These are phyloP conservation scores for Trametopsis cervina DNA, from an alignment of 768 basidiomycete genomes.

Conservation along the genomic window DNA sequence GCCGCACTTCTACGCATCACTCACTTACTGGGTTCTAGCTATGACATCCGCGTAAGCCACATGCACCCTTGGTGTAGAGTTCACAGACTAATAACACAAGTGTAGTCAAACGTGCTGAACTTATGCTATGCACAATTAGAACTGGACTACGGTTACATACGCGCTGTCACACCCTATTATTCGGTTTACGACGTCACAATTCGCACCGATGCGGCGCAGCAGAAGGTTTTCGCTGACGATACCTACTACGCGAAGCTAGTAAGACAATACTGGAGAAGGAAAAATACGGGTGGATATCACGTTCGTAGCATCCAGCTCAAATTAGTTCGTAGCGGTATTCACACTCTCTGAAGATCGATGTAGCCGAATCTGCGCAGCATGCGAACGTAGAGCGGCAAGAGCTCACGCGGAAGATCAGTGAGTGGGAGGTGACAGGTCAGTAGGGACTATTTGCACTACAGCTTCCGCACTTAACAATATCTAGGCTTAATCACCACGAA, in stretches of 20 bases:
- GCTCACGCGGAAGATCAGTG: conserved; percentile 29
- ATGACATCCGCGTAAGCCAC: conserved; percentile 31
- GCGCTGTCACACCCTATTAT: conserved; percentile 42
- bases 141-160: conserved; percentile 35
- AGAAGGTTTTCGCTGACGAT: conserved; percentile 25
- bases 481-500: conserved; percentile 27
- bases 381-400: conserved; percentile 25
- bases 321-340: background rate
- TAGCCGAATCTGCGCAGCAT: conserved; percentile 23
- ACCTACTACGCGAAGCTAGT: conserved; percentile 28
- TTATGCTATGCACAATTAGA: conserved; percentile 42
- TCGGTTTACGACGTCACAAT: conserved; percentile 33
- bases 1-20: background rate
- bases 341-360: conserved; percentile 26
- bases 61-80: background rate
- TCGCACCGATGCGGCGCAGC: conserved; percentile 19
- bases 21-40: conserved; percentile 18
- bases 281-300: conserved; percentile 15
- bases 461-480: background rate
- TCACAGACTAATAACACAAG: conserved; percentile 7
- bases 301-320: conserved; percentile 12
- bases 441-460: background rate
- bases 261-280: conserved; percentile 24
- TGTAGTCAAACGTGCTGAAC: conserved; percentile 34
- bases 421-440: conserved; percentile 34